A percentile compares a stretch with the other conserved stretches of the same genome.
These are phyloP conservation scores for Penicillium sp. DNA, from an alignment of 2,329 filamentous ascomycete genomes.

Conservation along the genomic window DNA sequence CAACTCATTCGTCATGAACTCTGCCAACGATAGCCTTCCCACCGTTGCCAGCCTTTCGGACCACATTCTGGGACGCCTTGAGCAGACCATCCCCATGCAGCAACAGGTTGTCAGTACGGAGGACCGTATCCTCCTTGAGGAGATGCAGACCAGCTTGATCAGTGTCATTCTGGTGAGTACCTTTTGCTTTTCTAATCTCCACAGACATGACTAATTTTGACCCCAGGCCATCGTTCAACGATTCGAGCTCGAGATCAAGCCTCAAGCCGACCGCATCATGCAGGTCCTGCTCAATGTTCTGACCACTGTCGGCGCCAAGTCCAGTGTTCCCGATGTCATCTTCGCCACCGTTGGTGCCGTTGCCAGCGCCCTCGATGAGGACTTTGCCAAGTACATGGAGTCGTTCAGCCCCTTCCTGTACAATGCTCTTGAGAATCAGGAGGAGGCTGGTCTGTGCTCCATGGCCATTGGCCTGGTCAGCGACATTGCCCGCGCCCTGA, in stretches of 20 bases:
- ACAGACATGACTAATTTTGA: background rate
- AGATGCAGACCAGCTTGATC: constrained; percentile 95
- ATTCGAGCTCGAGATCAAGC: constrained; percentile 86
- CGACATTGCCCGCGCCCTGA: constrained; percentile 91
- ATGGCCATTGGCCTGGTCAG: constrained; percentile 98
- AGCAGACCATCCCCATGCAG: constrained; percentile 88
- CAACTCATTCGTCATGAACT: constrained; percentile 90
- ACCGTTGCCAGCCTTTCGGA: constrained; percentile 83
- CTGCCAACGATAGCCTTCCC: constrained; percentile 81
- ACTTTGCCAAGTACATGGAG: constrained; percentile 98
- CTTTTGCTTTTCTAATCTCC: background rate
- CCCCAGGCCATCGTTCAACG: constrained; percentile 77
- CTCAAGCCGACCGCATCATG: constrained; percentile 95
- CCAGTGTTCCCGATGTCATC: constrained; percentile 89
- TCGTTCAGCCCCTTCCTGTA: constrained; percentile 90
- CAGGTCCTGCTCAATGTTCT: constrained; percentile 82
- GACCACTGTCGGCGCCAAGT: constrained; percentile 77
- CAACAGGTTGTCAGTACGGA: constrained; percentile 95
- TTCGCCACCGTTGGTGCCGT: constrained; percentile 93
- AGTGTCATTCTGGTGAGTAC: constrained; percentile 75
- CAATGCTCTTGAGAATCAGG: constrained; percentile 92
- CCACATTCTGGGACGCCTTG: constrained; percentile 87
- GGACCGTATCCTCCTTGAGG: constrained; percentile 92
- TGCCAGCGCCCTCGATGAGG: constrained; percentile 86
- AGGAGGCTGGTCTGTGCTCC: constrained; percentile 90